A percentile compares a stretch with the other conserved stretches of the same genome.
phyloP scores from a whole-genome alignment of 2,329 filamentous ascomycete species.

The Lachnum nothofagi region DNA sequence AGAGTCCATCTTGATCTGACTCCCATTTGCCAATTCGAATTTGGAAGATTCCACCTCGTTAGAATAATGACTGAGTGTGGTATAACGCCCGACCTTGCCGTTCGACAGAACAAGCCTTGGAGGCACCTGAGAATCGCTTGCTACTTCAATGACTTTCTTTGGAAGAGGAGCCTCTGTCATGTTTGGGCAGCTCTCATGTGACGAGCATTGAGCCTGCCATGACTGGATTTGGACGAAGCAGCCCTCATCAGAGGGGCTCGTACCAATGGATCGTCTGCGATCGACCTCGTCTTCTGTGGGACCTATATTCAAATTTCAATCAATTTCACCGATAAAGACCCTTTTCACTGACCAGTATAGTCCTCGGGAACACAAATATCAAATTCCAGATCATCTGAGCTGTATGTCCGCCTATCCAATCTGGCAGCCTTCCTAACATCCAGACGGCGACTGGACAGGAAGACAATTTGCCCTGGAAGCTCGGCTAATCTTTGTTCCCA shows the following conservation, averaged over 20 bases:
- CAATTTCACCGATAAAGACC: not conserved
- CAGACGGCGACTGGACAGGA: not conserved
- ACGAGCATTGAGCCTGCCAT: conserved; percentile 4
- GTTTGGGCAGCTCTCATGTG: conserved; percentile 1
- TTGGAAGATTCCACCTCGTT: not conserved
- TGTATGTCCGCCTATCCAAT: not conserved
- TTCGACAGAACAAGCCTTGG: conserved; percentile 1
- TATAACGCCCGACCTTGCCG: conserved; percentile 2
- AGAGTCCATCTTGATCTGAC: not conserved
- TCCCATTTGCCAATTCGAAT: not conserved
- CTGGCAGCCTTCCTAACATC: not conserved
- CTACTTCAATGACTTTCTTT: conserved; percentile 7
- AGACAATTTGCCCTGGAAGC: not conserved
- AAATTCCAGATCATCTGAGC: not conserved
- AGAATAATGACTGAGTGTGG: not conserved
- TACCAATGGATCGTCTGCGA: conserved; percentile 3
- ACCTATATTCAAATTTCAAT: not conserved
- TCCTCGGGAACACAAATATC: not conserved
- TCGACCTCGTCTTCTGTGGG: not conserved
- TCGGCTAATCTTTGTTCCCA: not conserved
- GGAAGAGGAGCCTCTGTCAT: not conserved
- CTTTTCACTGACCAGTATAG: not conserved
- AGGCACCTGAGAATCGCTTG: not conserved
- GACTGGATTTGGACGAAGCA: conserved; percentile 2
- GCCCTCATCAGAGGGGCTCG: conserved; percentile 1